These are phyloP conservation scores for Albugo laibachii DNA, from an alignment of 352 stramenopile genomes.

Conservation along the genomic window DNA sequence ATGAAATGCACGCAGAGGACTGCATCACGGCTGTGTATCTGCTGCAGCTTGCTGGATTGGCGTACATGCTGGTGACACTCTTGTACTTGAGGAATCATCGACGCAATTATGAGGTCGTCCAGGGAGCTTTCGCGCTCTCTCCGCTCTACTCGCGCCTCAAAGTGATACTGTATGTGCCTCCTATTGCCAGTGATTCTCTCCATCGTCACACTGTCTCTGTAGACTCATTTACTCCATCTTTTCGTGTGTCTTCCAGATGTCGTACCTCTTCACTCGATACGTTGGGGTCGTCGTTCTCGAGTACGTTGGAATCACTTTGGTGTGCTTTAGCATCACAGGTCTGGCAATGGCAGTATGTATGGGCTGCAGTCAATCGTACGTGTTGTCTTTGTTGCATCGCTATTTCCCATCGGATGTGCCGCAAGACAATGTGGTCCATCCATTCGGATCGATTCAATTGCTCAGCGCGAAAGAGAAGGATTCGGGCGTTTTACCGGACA, in stretches of 20 bases:
- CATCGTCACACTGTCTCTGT: neutral
- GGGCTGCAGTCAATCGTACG: slow-evolving; percentile 24
- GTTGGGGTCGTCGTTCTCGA: slow-evolving; percentile 15
- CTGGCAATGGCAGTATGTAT: slow-evolving; percentile 21
- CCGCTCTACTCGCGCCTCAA: slow-evolving; percentile 37
- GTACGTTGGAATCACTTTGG: slow-evolving; percentile 15
- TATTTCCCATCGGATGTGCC: slow-evolving; percentile 17
- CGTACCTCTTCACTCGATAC: slow-evolving; percentile 12
- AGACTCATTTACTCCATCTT: neutral
- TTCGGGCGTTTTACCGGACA: neutral
- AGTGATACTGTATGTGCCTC: neutral
- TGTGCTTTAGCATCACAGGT: slow-evolving; percentile 25
- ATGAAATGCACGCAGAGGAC: neutral
- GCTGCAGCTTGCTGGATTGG: slow-evolving; percentile 16
- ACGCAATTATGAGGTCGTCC: slow-evolving; percentile 28
- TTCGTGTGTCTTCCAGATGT: neutral
- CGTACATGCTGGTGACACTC: slow-evolving; percentile 20
- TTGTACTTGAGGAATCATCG: slow-evolving; percentile 19
- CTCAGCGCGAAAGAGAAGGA: slow-evolving; percentile 1
- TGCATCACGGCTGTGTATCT: slow-evolving; percentile 7
- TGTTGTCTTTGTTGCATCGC: slow-evolving; percentile 10
- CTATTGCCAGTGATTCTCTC: slow-evolving; percentile 3
- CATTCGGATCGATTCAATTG: slow-evolving; percentile 1
- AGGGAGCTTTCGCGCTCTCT: slow-evolving; percentile 20
- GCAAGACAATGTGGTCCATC: slow-evolving; percentile 14